Percentiles rank a stretch among this genome's conserved stretches.
Conservation (phyloP, 2,329 filamentous ascomycete genomes). For the Hortaea sp. region DNA sequence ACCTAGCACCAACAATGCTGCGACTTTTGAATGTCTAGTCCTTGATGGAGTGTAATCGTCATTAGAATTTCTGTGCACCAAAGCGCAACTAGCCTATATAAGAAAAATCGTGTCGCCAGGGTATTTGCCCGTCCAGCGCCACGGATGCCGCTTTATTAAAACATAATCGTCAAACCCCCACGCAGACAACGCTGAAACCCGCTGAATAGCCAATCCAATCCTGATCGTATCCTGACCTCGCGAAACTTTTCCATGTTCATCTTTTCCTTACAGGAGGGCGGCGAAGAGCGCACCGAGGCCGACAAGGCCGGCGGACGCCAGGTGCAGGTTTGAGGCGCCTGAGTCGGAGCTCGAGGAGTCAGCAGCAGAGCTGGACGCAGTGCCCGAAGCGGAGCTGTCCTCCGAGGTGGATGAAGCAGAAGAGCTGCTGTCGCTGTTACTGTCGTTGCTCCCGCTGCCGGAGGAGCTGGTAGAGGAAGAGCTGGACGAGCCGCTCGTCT, state of each 20-base stretch:
- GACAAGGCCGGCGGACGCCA: constrained; percentile 24
- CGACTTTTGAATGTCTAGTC: neutral
- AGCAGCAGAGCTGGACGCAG: constrained; percentile 2
- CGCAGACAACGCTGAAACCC: too few relatives aligned
- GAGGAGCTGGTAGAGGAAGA: neutral
- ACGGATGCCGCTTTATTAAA: too few relatives aligned
- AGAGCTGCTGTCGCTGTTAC: constrained; percentile 5
- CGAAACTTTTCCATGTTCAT: neutral
- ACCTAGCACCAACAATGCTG: neutral
- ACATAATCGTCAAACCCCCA: too few relatives aligned
- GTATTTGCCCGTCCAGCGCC: too few relatives aligned
- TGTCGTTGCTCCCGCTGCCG: constrained; percentile 4
- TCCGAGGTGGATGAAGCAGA: neutral
- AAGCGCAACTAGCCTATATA: too few relatives aligned
- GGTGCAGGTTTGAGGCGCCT: constrained; percentile 19
- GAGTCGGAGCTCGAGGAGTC: constrained; percentile 9
- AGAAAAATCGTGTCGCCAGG: too few relatives aligned
- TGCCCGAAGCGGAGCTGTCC: constrained; percentile 5
- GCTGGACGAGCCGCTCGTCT: neutral
- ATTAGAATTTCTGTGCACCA: neutral
- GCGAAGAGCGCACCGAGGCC: constrained; percentile 29
- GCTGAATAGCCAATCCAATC: too few relatives aligned
- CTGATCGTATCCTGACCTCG: neutral
- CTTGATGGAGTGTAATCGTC: neutral
- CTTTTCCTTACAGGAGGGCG: constrained; percentile 23